Conservation (phyloP, 1,139 yeast species). For the Zygosaccharomyces sapae region DNA sequence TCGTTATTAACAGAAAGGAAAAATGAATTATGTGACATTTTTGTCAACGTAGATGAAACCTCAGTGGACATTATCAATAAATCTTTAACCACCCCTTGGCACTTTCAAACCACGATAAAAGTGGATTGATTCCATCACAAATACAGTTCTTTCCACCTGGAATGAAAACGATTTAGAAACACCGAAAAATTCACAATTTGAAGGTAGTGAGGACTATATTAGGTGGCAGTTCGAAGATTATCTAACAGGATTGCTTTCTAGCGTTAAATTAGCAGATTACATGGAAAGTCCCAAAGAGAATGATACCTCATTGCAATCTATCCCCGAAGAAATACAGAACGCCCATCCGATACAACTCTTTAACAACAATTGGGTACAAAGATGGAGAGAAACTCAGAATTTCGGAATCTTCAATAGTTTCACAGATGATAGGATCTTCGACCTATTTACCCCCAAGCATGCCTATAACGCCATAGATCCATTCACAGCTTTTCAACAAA, state of each 20-base stretch:
- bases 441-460: conserved; percentile 79
- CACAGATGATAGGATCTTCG: conserved; percentile 88
- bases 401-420: conserved; percentile 62
- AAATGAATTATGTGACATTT: conserved; percentile 48
- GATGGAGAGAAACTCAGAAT: conserved; percentile 67
- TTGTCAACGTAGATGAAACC: conserved; percentile 51
- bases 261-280: conserved; percentile 67
- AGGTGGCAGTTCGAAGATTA: conserved; percentile 89
- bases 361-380: conserved; percentile 51
- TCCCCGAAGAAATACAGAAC: conserved; percentile 22
- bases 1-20: conserved; percentile 71
- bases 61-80: conserved; percentile 45
- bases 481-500: conserved; percentile 33
- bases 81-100: conserved; percentile 43
- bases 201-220: conserved; percentile 87
- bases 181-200: conserved; percentile 48
- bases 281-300: conserved; percentile 40
- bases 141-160: conserved; percentile 37
- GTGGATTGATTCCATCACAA: conserved; percentile 49
- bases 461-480: conserved; percentile 38
- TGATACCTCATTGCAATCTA: conserved; percentile 31
- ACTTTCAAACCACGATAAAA: conserved; percentile 65
- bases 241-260: conserved; percentile 66
- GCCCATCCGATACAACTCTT: conserved; percentile 49
- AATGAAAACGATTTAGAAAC: conserved; percentile 42